These are phyloP conservation scores for Podospora pseudocomata DNA, from an alignment of 495 filamentous ascomycete species.

Conservation along the genomic window DNA sequence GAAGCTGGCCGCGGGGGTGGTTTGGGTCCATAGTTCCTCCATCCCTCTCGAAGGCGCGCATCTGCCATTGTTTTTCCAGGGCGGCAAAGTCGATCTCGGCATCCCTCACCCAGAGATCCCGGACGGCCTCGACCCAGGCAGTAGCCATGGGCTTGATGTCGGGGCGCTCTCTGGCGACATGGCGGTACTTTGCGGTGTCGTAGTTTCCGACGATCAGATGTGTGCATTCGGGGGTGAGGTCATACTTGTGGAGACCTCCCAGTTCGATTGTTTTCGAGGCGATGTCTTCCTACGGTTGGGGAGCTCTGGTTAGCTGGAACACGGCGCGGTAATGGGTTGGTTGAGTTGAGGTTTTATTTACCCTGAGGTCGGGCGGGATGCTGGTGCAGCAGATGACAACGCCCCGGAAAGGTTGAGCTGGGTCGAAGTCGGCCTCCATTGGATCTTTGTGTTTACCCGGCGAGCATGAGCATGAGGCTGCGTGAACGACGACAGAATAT, in stretches of 20 bases:
- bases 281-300: conserved; percentile 58
- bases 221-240: conserved; percentile 94
- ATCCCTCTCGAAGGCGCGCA: conserved; percentile 41
- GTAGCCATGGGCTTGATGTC: conserved; percentile 78
- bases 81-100: conserved; percentile 69
- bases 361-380: conserved; percentile 74
- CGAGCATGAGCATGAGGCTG: background rate
- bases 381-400: conserved; percentile 90
- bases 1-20: conserved; percentile 47
- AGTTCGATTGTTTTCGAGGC: conserved; percentile 68
- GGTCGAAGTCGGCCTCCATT: conserved; percentile 31
- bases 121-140: conserved; percentile 80
- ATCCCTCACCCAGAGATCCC: conserved; percentile 76
- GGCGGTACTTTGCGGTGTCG: conserved; percentile 88
- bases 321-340: background rate
- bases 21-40: conserved; percentile 30
- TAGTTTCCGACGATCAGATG: conserved; percentile 88
- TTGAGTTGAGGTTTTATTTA: conserved; percentile 37
- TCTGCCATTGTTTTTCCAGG: conserved; percentile 47
- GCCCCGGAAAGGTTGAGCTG: conserved; percentile 67
- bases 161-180: conserved; percentile 81
- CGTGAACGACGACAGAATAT: background rate
- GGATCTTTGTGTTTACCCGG: background rate
- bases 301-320: background rate
- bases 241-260: conserved; percentile 79